Evolutionary conservation across 768 basidiomycete species (phyloP).

Genomic region (Rhodotorula toruloides): DNA sequence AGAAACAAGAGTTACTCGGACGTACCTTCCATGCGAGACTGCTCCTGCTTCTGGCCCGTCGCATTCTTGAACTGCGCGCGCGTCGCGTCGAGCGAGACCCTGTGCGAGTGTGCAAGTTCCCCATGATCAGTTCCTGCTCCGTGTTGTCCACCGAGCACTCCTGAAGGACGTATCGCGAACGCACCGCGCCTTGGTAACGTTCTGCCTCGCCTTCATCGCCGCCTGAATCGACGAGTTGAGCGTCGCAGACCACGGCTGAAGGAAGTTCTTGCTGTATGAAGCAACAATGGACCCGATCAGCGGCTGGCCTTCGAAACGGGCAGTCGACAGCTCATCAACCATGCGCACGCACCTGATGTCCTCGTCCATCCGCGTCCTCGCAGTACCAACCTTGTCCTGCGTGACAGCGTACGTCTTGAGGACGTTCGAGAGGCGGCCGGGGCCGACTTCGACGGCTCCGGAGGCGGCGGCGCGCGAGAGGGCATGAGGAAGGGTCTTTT

Average conservation of each 20-base stretch:
- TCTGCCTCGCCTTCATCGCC: slow-evolving; percentile 72
- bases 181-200: slow-evolving; percentile 48
- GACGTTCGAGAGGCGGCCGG: slow-evolving; percentile 70
- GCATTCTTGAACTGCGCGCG: slow-evolving; percentile 66
- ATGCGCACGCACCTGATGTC: slow-evolving; percentile 11
- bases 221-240: slow-evolving; percentile 74
- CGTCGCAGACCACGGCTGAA: slow-evolving; percentile 82
- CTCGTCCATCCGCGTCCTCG: slow-evolving; percentile 46
- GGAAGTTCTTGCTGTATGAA: slow-evolving; percentile 54
- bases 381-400: slow-evolving; percentile 75
- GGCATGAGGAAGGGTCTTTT: slow-evolving; percentile 97
- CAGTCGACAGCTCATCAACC: not conserved
- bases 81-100: slow-evolving; percentile 47
- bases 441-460: slow-evolving; percentile 53
- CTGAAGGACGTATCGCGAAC: not conserved
- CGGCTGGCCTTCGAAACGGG: not conserved
- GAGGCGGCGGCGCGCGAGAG: slow-evolving; percentile 71
- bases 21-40: slow-evolving; percentile 56
- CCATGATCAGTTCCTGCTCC: not conserved
- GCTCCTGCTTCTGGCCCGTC: slow-evolving; percentile 66
- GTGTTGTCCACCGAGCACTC: not conserved
- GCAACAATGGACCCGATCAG: too few relatives aligned
- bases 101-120: not conserved
- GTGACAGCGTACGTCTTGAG: slow-evolving; percentile 72
- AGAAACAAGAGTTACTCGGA: not conserved